A percentile compares a stretch with the other conserved stretches of the same genome.
Conservation (phyloP, 352 stramenopile genomes). For the Phytophthora hibernalis region DNA sequence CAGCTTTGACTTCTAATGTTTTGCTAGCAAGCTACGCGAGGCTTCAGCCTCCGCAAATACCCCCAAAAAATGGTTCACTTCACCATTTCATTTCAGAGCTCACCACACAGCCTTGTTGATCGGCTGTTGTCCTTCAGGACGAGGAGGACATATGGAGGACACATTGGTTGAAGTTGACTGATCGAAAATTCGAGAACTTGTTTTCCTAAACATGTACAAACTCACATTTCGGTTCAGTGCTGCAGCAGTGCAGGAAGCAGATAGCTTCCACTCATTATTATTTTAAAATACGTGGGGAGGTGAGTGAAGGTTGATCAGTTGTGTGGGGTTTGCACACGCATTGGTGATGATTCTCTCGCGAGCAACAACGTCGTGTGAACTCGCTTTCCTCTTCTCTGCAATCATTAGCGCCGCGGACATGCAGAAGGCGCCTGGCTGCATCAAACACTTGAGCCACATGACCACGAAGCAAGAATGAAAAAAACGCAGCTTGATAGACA, state of each 20-base stretch:
- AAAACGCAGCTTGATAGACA: neutral
- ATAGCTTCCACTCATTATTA: no score
- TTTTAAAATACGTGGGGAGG: no score
- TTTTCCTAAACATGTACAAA: no score
- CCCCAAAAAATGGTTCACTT: no score
- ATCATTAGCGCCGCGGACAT: neutral
- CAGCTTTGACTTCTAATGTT: no score
- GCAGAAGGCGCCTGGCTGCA: constrained; percentile 18
- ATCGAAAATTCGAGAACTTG: neutral
- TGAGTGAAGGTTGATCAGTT: no score
- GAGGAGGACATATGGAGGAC: neutral
- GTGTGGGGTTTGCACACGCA: no score
- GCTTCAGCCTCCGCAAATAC: no score
- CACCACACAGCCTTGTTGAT: no score
- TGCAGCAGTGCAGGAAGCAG: neutral
- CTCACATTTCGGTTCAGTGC: neutral
- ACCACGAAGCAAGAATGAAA: neutral
- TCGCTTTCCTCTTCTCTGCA: constrained; percentile 9
- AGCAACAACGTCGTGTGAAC: neutral
- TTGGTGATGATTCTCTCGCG: neutral
- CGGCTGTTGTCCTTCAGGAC: no score
- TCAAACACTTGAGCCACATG: constrained; percentile 24
- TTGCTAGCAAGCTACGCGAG: no score
- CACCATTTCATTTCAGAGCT: no score
- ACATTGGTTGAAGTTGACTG: neutral